A percentile compares a stretch with the other conserved stretches of the same genome.
Evolutionary conservation across 768 basidiomycete species (phyloP).

Genomic region (Ramaria rubella): DNA sequence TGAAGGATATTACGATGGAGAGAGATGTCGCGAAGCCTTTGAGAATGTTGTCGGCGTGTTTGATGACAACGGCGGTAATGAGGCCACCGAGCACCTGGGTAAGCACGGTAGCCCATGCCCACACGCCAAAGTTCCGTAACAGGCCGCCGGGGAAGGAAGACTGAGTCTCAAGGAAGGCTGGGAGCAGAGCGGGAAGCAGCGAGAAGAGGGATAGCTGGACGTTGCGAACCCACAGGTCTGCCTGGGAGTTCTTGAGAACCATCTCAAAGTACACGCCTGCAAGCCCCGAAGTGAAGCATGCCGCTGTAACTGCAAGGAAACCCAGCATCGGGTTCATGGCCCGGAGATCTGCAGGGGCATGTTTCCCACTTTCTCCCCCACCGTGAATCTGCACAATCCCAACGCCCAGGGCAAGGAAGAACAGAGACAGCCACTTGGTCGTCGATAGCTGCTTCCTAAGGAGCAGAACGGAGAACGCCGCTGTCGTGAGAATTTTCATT

Average conservation of each 20-base stretch:
- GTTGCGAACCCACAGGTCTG: slow-evolving; percentile 45
- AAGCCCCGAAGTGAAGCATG: slow-evolving; percentile 44
- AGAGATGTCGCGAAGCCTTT: slow-evolving; percentile 46
- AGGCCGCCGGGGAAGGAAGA: slow-evolving; percentile 17
- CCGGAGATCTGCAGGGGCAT: slow-evolving; percentile 9
- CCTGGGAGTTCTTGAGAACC: slow-evolving; percentile 38
- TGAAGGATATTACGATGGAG: slow-evolving; percentile 43
- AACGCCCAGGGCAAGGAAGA: slow-evolving; percentile 37
- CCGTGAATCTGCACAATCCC: slow-evolving; percentile 42
- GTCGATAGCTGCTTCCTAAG: slow-evolving; percentile 28
- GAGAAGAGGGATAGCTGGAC: slow-evolving; percentile 44
- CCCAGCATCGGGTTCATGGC: slow-evolving; percentile 38
- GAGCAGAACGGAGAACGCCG: slow-evolving; percentile 34
- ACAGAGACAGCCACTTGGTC: slow-evolving; percentile 35
- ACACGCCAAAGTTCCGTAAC: slow-evolving; percentile 40
- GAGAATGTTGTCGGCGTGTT: slow-evolving; percentile 36
- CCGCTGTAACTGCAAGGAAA: slow-evolving; percentile 39
- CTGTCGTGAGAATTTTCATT: slow-evolving; percentile 43
- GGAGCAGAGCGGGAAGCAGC: slow-evolving; percentile 37
- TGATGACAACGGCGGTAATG: slow-evolving; percentile 43
- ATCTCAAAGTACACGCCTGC: slow-evolving; percentile 50
- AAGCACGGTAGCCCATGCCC: slow-evolving; percentile 42
- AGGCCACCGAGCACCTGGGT: slow-evolving; percentile 44
- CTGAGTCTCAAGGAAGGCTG: slow-evolving; percentile 27
- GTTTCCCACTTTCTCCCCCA: slow-evolving; percentile 1